phyloP scores from a whole-genome alignment of 1,284 basidiomycete species.

The Kwoniella shivajii region DNA sequence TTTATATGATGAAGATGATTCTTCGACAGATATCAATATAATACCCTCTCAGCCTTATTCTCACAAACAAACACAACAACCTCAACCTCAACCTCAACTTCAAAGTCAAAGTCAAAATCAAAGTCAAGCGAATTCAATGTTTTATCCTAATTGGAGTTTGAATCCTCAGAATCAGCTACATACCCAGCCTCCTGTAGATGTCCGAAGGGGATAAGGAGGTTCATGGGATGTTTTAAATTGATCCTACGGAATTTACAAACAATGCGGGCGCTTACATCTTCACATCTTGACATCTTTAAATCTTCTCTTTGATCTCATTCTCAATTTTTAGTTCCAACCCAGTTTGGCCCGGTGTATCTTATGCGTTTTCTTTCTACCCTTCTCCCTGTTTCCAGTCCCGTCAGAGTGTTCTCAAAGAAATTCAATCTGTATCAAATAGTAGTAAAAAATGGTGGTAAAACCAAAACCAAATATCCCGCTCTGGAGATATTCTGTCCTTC shows the following conservation, averaged over 20 bases:
- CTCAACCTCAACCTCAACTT: neutral
- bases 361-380: neutral
- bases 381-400: neutral
- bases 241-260: neutral
- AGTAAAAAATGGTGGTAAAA: too few species aligned
- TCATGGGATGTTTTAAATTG: neutral
- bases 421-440: too few species aligned
- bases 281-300: neutral
- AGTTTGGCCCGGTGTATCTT: neutral
- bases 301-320: neutral
- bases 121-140: slow-evolving; percentile 8
- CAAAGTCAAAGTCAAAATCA: neutral
- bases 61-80: neutral
- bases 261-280: neutral
- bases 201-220: too few species aligned
- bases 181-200: too few species aligned
- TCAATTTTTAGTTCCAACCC: neutral
- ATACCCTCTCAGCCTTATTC: neutral
- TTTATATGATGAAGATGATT: slow-evolving; percentile 12
- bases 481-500: too few species aligned
- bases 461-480: too few species aligned
- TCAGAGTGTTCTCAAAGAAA: neutral
- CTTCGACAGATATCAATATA: neutral
- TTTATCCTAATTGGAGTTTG: slow-evolving; percentile 13
- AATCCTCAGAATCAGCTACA: too few species aligned